A percentile compares a stretch with the other conserved stretches of the same genome.
phyloP scores from a whole-genome alignment of 495 filamentous ascomycete genomes.

The Clavariopsis aquatica region DNA sequence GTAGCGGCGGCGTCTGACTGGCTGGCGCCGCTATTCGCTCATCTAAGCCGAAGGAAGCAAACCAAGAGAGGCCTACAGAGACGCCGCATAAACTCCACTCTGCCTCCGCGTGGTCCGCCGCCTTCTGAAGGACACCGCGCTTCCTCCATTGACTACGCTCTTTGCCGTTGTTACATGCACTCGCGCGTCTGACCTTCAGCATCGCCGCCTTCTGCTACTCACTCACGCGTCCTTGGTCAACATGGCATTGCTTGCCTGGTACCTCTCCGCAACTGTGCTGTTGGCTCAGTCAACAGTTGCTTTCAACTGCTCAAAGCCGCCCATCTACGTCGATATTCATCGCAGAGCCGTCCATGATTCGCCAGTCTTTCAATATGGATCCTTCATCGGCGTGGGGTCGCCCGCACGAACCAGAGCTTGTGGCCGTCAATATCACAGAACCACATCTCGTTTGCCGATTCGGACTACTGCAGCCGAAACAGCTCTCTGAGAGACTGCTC shows the following conservation, averaged over 20 bases:
- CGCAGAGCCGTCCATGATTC: slow-evolving; percentile 37
- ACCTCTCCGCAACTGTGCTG: slow-evolving; percentile 38
- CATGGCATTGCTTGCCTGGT: slow-evolving; percentile 34
- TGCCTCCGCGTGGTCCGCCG: slow-evolving; percentile 28
- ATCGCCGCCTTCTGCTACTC: slow-evolving; percentile 2
- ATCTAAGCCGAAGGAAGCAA: slow-evolving; percentile 21
- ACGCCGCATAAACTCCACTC: slow-evolving; percentile 26
- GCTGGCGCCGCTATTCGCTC: slow-evolving; percentile 12
- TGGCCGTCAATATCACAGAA: slow-evolving; percentile 43
- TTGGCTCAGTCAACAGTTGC: slow-evolving; percentile 38
- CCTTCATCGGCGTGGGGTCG: slow-evolving; percentile 42
- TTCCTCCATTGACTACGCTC: slow-evolving; percentile 22
- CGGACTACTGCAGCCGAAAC: slow-evolving; percentile 29
- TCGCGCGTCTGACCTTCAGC: background rate
- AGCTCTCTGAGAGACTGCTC: slow-evolving; percentile 37
- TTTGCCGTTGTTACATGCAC: slow-evolving; percentile 2
- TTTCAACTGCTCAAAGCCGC: slow-evolving; percentile 42
- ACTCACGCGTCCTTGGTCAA: slow-evolving; percentile 17
- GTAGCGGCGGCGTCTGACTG: slow-evolving; percentile 32
- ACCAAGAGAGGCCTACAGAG: slow-evolving; percentile 30
- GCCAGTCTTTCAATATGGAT: slow-evolving; percentile 40
- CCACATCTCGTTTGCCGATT: slow-evolving; percentile 36
- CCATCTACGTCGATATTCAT: slow-evolving; percentile 46
- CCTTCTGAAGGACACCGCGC: slow-evolving; percentile 29
- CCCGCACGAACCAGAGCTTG: slow-evolving; percentile 44